A percentile compares a stretch with the other conserved stretches of the same genome.
Evolutionary conservation across 1,284 basidiomycete species (phyloP).

Genomic region (Ceratobasidium sp.): DNA sequence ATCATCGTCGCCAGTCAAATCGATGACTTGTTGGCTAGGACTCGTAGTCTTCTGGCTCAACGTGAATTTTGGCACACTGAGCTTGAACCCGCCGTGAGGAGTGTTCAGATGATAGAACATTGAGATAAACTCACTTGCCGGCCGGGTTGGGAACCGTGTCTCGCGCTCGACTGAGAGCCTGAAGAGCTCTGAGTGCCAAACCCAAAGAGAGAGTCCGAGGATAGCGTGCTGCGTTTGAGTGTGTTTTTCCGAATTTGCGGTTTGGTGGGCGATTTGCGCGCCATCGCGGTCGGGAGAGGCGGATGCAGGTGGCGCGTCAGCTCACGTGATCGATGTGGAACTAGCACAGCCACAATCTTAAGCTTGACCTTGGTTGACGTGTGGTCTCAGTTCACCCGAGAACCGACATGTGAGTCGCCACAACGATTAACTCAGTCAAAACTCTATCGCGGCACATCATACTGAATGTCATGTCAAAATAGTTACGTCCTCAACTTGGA

Average conservation of each 20-base stretch:
- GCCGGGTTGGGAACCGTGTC: neutral
- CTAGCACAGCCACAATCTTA: neutral
- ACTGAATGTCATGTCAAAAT: too few species aligned
- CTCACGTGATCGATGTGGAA: conserved; percentile 6
- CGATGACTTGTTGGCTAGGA: conserved; percentile 11
- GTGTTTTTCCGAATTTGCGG: conserved; percentile 3
- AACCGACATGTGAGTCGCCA: too few species aligned
- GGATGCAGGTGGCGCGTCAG: conserved; percentile 29
- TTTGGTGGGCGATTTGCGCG: conserved; percentile 28
- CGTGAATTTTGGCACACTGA: conserved; percentile 30
- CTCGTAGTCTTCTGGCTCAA: conserved; percentile 8
- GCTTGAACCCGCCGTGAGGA: neutral
- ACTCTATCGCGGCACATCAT: too few species aligned
- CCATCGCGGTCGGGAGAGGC: conserved; percentile 1
- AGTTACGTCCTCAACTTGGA: too few species aligned
- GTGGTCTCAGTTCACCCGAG: too few species aligned
- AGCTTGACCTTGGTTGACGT: too few species aligned
- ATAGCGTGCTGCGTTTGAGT: conserved; percentile 28
- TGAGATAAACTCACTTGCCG: conserved; percentile 9
- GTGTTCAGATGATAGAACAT: neutral
- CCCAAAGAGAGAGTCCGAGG: conserved; percentile 24
- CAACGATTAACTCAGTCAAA: too few species aligned
- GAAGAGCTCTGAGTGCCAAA: neutral
- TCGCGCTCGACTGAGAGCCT: neutral
- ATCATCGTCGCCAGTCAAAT: conserved; percentile 21